Percentiles rank a stretch among this genome's conserved stretches.
phyloP scores from a whole-genome alignment of 1,284 basidiomycete species.

The Cutaneotrichosporon dermatis region DNA sequence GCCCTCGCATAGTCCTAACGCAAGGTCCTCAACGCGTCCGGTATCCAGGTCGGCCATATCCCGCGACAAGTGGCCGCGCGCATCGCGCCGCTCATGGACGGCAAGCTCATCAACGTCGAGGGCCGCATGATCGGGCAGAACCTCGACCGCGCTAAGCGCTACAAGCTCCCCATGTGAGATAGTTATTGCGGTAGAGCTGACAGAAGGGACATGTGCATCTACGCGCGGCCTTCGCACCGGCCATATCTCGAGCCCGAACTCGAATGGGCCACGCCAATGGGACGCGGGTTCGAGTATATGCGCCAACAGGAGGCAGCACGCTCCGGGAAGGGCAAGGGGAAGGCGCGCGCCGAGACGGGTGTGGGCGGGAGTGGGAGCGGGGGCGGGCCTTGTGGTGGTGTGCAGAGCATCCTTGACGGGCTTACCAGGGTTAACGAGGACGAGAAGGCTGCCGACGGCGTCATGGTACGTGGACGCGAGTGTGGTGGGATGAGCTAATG shows the following conservation, averaged over 20 bases:
- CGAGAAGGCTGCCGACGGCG: conserved; percentile 55
- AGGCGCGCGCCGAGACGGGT: conserved; percentile 7
- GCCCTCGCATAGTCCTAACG: too few relatives aligned
- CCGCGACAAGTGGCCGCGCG: conserved; percentile 58
- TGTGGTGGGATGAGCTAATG: neutral
- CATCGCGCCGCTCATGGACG: conserved; percentile 68
- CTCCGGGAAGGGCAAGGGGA: conserved; percentile 11
- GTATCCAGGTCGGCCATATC: conserved; percentile 72
- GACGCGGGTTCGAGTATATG: conserved; percentile 52
- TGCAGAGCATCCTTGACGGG: conserved; percentile 60
- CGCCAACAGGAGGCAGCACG: conserved; percentile 17
- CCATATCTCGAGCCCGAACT: conserved; percentile 61
- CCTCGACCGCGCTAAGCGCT: conserved; percentile 44
- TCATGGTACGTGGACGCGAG: conserved; percentile 51
- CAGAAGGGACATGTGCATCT: conserved; percentile 58
- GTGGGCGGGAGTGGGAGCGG: conserved; percentile 6
- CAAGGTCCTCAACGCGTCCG: conserved; percentile 69
- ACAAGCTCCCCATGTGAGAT: conserved; percentile 59
- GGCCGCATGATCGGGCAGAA: conserved; percentile 56
- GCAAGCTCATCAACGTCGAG: conserved; percentile 61
- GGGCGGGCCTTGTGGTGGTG: conserved; percentile 47
- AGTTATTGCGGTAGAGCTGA: neutral
- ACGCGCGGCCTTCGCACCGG: conserved; percentile 57
- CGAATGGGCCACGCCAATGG: conserved; percentile 67
- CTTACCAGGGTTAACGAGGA: conserved; percentile 75